Conservation (phyloP, 2,329 filamentous ascomycete species). For the Fusarium domesticum region DNA sequence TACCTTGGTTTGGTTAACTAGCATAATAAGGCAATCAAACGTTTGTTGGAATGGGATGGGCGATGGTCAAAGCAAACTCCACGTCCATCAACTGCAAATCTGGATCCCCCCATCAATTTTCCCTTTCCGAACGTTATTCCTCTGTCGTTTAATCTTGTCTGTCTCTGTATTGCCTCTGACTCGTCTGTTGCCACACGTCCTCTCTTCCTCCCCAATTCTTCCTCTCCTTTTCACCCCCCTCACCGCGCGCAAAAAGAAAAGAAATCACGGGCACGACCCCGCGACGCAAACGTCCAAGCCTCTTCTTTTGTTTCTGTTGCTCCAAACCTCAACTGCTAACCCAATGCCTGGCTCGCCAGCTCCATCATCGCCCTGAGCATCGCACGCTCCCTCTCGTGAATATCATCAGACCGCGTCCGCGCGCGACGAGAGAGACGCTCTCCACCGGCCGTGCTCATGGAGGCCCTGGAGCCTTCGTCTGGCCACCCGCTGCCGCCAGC, state of each 20-base stretch:
- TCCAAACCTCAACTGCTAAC: constrained; percentile 20
- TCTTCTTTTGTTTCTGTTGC: not conserved
- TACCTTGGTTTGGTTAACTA: constrained; percentile 18
- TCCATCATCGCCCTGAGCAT: constrained; percentile 27
- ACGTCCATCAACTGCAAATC: constrained; percentile 8
- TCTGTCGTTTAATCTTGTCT: not conserved
- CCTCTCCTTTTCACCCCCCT: constrained; percentile 4
- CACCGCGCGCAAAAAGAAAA: constrained; percentile 3
- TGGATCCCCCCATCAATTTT: constrained; percentile 10
- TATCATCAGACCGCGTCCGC: constrained; percentile 16
- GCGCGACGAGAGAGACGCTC: constrained; percentile 1
- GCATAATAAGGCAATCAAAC: constrained; percentile 25
- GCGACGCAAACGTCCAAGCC: constrained; percentile 13
- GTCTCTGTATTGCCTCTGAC: not conserved
- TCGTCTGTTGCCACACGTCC: not conserved
- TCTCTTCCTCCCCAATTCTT: constrained; percentile 1
- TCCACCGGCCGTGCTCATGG: constrained; percentile 27
- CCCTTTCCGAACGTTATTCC: constrained; percentile 5
- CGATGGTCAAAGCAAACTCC: constrained; percentile 20
- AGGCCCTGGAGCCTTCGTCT: constrained; percentile 27
- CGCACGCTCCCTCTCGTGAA: constrained; percentile 26
- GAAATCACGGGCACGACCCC: constrained; percentile 7
- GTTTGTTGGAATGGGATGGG: constrained; percentile 10
- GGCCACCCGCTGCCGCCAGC: constrained; percentile 28
- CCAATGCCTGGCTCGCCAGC: constrained; percentile 25